These are phyloP conservation scores for Hirsutella rhossiliensis DNA, from an alignment of 2,329 filamentous ascomycete genomes.

Conservation along the genomic window DNA sequence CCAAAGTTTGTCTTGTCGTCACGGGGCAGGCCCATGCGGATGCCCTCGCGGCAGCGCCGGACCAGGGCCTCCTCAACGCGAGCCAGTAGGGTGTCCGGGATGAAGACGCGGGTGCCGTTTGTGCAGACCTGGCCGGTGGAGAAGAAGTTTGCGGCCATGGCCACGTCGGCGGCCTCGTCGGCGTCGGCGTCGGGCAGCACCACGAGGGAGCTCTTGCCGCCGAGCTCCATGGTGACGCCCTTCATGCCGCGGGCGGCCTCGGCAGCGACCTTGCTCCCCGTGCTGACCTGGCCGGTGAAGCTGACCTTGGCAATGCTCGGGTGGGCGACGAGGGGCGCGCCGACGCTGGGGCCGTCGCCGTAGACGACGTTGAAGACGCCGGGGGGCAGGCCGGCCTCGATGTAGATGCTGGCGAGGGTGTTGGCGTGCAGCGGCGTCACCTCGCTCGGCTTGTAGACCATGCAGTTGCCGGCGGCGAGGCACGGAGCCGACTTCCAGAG, in stretches of 20 bases:
- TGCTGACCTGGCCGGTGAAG: conserved; percentile 80
- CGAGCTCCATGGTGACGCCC: conserved; percentile 85
- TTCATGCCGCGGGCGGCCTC: conserved; percentile 71
- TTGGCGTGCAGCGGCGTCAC: conserved; percentile 76
- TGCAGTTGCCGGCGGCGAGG: conserved; percentile 75
- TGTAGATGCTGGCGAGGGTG: conserved; percentile 62
- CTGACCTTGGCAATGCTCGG: conserved; percentile 70
- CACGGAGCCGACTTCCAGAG: conserved; percentile 84
- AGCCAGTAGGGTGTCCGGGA: conserved; percentile 52
- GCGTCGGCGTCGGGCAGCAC: conserved; percentile 71
- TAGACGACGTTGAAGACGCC: conserved; percentile 85
- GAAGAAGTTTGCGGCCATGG: conserved; percentile 92
- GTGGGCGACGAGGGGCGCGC: conserved; percentile 63
- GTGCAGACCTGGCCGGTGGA: conserved; percentile 87
- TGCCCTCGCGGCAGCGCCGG: conserved; percentile 41
- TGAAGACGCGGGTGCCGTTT: conserved; percentile 80
- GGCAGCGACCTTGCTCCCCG: conserved; percentile 69
- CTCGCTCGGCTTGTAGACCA: conserved; percentile 86
- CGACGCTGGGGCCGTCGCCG: conserved; percentile 60
- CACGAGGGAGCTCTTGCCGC: conserved; percentile 73
- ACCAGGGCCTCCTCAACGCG: conserved; percentile 58
- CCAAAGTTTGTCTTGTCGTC: conserved; percentile 70
- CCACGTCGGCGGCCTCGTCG: conserved; percentile 72
- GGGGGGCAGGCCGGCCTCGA: conserved; percentile 64
- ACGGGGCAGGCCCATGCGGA: conserved; percentile 64